These are phyloP conservation scores for Orbilia brochopaga DNA, from an alignment of 2,329 filamentous ascomycete species.

Conservation along the genomic window DNA sequence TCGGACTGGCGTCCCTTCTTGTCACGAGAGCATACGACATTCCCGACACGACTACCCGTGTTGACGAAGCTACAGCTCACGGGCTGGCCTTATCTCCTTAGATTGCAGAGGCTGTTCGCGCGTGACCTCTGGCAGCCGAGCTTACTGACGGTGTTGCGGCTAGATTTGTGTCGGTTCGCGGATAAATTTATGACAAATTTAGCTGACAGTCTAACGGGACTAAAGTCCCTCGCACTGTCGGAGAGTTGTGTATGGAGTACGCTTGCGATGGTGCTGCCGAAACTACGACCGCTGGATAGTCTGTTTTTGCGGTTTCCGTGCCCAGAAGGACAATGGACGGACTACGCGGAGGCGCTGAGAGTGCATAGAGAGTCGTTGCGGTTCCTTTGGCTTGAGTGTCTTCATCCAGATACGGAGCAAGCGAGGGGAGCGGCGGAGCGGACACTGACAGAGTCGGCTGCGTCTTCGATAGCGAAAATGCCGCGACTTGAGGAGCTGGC, in stretches of 20 bases:
- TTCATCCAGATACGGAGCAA: no score
- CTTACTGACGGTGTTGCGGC: neutral
- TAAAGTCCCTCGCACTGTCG: neutral
- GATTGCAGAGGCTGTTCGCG: neutral
- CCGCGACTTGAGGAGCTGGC: constrained; percentile 1
- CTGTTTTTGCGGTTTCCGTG: neutral
- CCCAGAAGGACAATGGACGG: neutral
- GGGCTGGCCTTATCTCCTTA: neutral
- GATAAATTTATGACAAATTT: neutral
- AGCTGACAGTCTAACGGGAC: neutral
- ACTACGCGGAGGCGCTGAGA: neutral
- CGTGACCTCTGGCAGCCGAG: neutral
- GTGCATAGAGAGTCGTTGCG: neutral
- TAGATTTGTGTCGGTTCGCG: neutral
- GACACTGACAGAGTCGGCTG: neutral
- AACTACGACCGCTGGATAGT: neutral
- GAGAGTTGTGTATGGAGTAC: neutral
- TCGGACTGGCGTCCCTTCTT: neutral
- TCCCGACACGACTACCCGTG: neutral
- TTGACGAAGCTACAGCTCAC: neutral
- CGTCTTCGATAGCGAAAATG: neutral
- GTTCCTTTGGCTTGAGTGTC: neutral
- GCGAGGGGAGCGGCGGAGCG: neutral
- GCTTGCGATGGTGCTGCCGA: neutral
- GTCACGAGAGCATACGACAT: neutral